A percentile compares a stretch with the other conserved stretches of the same genome.
These are phyloP conservation scores for Wickerhamomyces subpelliculosus DNA, from an alignment of 805 yeast genomes.

Conservation along the genomic window DNA sequence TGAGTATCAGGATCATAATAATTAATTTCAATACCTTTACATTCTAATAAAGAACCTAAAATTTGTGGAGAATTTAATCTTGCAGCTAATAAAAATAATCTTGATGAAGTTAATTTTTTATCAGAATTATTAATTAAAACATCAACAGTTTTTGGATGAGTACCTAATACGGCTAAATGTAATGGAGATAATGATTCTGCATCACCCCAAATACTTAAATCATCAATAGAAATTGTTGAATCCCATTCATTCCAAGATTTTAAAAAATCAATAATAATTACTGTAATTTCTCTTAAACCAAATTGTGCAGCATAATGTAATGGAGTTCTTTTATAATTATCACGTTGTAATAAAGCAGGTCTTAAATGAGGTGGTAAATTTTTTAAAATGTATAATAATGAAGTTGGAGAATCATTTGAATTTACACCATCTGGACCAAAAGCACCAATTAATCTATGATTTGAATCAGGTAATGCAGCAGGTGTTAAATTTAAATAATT, in stretches of 20 bases:
- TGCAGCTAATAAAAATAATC: conserved; percentile 51
- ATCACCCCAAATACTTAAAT: conserved; percentile 52
- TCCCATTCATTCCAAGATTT: conserved; percentile 55
- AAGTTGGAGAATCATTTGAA: conserved; percentile 50
- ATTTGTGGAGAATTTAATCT: conserved; percentile 56
- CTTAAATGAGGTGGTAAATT: conserved; percentile 48
- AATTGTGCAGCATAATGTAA: conserved; percentile 85
- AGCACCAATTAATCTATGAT: conserved; percentile 41
- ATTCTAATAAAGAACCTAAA: conserved; percentile 42
- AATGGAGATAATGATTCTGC: conserved; percentile 76
- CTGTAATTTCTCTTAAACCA: conserved; percentile 63
- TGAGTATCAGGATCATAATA: conserved; percentile 49
- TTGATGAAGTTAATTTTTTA: conserved; percentile 40
- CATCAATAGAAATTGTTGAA: conserved; percentile 46
- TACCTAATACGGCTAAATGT: conserved; percentile 75
- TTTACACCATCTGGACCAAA: conserved; percentile 60
- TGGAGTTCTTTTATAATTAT: conserved; percentile 76
- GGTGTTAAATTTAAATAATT: conserved; percentile 23
- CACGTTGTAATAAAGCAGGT: conserved; percentile 55
- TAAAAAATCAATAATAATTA: conserved; percentile 48
- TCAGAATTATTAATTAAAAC: conserved; percentile 45
- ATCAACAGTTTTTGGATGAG: conserved; percentile 70
- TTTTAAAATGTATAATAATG: conserved; percentile 52
- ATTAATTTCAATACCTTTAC: conserved; percentile 58
- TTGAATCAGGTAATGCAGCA: conserved; percentile 47